phyloP scores from a whole-genome alignment of 768 basidiomycete genomes.

The Rossbeevera mucosa region DNA sequence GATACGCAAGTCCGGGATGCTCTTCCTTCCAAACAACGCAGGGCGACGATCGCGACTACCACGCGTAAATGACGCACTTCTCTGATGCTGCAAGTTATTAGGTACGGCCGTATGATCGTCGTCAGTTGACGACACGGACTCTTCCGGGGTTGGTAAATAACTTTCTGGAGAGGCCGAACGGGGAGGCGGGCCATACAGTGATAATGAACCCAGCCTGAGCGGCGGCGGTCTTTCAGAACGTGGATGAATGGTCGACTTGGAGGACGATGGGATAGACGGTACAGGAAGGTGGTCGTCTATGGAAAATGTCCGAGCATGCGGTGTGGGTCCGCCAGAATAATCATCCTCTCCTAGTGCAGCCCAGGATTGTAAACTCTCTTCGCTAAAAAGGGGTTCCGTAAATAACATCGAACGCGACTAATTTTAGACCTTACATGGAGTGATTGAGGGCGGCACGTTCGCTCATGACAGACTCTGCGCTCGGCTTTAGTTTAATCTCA shows the following conservation, averaged over 20 bases:
- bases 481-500: slow-evolving; percentile 32
- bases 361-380: slow-evolving; percentile 44
- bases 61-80: slow-evolving; percentile 49
- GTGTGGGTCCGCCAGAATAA: slow-evolving; percentile 36
- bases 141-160: slow-evolving; percentile 54
- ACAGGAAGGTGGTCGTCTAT: slow-evolving; percentile 56
- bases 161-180: slow-evolving; percentile 51
- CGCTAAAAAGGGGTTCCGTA: slow-evolving; percentile 24
- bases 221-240: slow-evolving; percentile 43
- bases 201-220: slow-evolving; percentile 44
- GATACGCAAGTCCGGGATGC: slow-evolving; percentile 76
- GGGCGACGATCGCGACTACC: slow-evolving; percentile 34
- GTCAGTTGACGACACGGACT: slow-evolving; percentile 48
- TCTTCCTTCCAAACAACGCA: slow-evolving; percentile 63
- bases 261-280: slow-evolving; percentile 17
- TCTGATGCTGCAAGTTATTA: slow-evolving; percentile 35
- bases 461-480: slow-evolving; percentile 48
- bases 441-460: slow-evolving; percentile 38
- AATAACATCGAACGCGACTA: background rate
- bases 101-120: slow-evolving; percentile 35
- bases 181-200: slow-evolving; percentile 38
- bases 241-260: slow-evolving; percentile 24
- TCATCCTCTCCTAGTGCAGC: slow-evolving; percentile 36
- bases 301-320: slow-evolving; percentile 59
- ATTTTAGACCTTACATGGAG: slow-evolving; percentile 24